Evolutionary conservation across 164 flowering plant genomes (phyloP), one percentile per base, ranked within the genome.

Genomic region (Malania oleifera): DNA sequence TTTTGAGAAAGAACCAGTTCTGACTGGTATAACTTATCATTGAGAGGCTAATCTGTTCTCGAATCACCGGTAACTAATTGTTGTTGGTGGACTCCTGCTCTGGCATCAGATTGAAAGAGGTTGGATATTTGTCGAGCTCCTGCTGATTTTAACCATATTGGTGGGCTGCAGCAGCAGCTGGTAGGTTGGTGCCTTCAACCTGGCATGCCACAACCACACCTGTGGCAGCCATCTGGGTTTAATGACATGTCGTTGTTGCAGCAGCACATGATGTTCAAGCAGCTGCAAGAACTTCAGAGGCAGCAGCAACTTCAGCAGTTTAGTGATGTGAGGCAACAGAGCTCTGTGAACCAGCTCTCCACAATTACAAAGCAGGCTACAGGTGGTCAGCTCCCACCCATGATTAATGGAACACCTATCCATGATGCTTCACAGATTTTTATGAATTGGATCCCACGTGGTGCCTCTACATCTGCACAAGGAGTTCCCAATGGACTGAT

Each of bases 261-360:
- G 69, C 87, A 79, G 56, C 87, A 83, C 1, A 19, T 78, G 3
- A 77, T 89, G 84, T 44, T 70, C 47, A 83, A 80, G 67, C 86
- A 84, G 69, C 50, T 83, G 63, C 87, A 86, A 70, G 89, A 80
- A 48, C 60, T 84, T 69, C 89, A 81, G 73, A 75, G 78, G 71
- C 81, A 79, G 70, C 81, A 79, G 64, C 91, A 84, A 37, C 65
- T 79, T 59, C 83, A 78, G 56, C 79, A 80, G 59, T 59, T 83
- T 3, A 74, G 75, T 51, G 78, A 77, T 62, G 63, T 63, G 28
- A 80, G 79, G 68, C 82, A 71, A 27, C 81, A 76, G 20, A 76
- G 68, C 66, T 61, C 73, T 13, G 2, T 69, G 51, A 77, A 67
- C 56, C 84, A 81, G 40, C 49, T 68, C 22, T 61, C 79, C 51